A percentile compares a stretch with the other conserved stretches of the same genome.
These are phyloP conservation scores for Teunomyces pallodes DNA, from an alignment of 805 yeast species.

Conservation along the genomic window DNA sequence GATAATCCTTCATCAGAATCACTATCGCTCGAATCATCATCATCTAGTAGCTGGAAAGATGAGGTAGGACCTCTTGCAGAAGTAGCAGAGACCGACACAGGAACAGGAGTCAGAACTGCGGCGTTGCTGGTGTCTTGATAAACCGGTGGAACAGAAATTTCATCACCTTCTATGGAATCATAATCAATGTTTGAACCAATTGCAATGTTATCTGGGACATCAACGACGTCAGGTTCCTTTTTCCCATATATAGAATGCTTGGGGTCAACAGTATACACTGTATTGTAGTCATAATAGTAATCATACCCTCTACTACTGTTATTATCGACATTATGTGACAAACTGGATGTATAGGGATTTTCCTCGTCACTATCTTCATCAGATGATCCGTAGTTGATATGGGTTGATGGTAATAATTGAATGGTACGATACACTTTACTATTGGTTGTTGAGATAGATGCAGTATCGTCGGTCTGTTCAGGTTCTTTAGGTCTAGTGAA, in stretches of 20 bases:
- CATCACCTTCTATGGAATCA: slow-evolving; percentile 30
- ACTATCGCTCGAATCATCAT: slow-evolving; percentile 16
- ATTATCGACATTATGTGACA: slow-evolving; percentile 71
- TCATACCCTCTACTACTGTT: slow-evolving; percentile 65
- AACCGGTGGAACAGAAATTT: slow-evolving; percentile 13
- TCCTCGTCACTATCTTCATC: slow-evolving; percentile 64
- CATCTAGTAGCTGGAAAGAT: slow-evolving; percentile 13
- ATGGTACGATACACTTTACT: slow-evolving; percentile 52
- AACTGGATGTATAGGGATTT: slow-evolving; percentile 47
- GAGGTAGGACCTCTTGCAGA: neutral
- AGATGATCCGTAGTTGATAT: slow-evolving; percentile 70
- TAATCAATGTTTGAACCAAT: slow-evolving; percentile 40
- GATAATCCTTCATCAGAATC: slow-evolving; percentile 32
- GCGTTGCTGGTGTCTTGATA: slow-evolving; percentile 8
- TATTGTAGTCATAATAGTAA: slow-evolving; percentile 75
- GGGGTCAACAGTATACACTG: slow-evolving; percentile 62
- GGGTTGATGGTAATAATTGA: slow-evolving; percentile 81
- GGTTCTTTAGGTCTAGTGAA: slow-evolving; percentile 8
- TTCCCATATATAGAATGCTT: slow-evolving; percentile 38
- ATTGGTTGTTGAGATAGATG: slow-evolving; percentile 27
- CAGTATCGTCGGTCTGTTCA: slow-evolving; percentile 22
- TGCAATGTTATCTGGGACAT: slow-evolving; percentile 46
- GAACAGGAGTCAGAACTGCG: neutral
- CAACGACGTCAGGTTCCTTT: slow-evolving; percentile 39
- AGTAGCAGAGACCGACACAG: slow-evolving; percentile 3